Evolutionary conservation across 805 yeast genomes (phyloP), one percentile per base, ranked within the genome.

Genomic region (Lachancea quebecensis): DNA sequence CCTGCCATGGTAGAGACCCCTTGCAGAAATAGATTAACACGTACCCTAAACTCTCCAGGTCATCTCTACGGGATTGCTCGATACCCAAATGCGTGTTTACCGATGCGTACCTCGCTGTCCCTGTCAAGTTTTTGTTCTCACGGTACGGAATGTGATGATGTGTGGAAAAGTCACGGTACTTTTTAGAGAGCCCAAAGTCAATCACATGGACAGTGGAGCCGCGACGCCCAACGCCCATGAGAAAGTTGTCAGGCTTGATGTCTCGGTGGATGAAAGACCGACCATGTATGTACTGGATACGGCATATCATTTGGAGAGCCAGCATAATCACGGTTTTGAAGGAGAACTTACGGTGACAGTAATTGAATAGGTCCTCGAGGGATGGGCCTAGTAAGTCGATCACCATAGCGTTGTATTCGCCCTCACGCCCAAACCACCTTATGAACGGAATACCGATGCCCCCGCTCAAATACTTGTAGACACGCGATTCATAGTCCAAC

Each of bases 1-100:
- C 99, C 69, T 91, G 99, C 99, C 99, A 91, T 44, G 99, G 99
- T 58, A 91, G 78, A 14, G 95, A 85, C 37, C 99, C 98, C 47
- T 95, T 80, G 67, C 95, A 85, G 64, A 91, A 93, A 69, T 91
- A 91, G 56, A 91, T 86, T 57, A 93, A 74, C 44, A 91, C 97
- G 63, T 91, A 91, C 41, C 96, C 98, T 60, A 91, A 76, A 50
- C 93, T 82, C 70, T 93, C 99, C 57, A 91, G 75, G 66, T 91
- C 99, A 68, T 91, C 99, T 65, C 99, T 80, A 71, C 99, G 81
- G 57, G 89, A 81, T 69, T 91, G 99, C 66, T 91, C 99, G 56
- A 91, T 85, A 45, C 99, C 99, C 65, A 93, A 73, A 69, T 91
- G 99, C 31, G 99, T 91, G 68, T 90, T 91, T 56, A 93, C 83